Percentiles rank a stretch among this genome's conserved stretches.
Evolutionary conservation across 2,329 filamentous ascomycete genomes (phyloP).

Genomic region (Albifimbria verrucaria): DNA sequence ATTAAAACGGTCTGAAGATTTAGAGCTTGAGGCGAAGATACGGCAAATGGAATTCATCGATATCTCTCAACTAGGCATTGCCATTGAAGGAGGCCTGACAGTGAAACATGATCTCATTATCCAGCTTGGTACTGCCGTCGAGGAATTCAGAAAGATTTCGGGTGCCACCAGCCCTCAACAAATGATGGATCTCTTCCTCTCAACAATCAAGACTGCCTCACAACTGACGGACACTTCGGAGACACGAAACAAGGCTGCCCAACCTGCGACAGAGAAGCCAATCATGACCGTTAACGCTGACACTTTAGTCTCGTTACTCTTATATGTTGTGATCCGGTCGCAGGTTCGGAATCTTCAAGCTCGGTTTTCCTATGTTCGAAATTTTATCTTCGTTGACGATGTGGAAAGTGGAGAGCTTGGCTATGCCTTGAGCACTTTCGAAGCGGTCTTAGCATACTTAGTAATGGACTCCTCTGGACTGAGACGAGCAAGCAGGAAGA

Average conservation of each 20-base stretch:
- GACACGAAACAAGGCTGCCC: slow-evolving; percentile 29
- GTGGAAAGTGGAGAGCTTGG: slow-evolving; percentile 95
- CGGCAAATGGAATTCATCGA: slow-evolving; percentile 92
- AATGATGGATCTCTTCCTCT: slow-evolving; percentile 78
- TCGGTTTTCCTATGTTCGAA: slow-evolving; percentile 87
- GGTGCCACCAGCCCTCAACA: slow-evolving; percentile 78
- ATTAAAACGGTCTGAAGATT: slow-evolving; percentile 76
- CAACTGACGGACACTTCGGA: slow-evolving; percentile 54
- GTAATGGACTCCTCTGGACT: slow-evolving; percentile 77
- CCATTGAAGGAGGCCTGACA: slow-evolving; percentile 71
- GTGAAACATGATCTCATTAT: slow-evolving; percentile 80
- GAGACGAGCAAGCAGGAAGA: slow-evolving; percentile 79
- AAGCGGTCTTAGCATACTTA: slow-evolving; percentile 88
- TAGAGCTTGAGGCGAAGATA: slow-evolving; percentile 85
- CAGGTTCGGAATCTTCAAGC: slow-evolving; percentile 86
- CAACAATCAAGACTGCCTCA: slow-evolving; percentile 81
- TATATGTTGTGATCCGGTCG: slow-evolving; percentile 89
- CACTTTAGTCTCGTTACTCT: slow-evolving; percentile 83
- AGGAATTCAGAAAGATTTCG: slow-evolving; percentile 84
- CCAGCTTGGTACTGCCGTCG: slow-evolving; percentile 73
- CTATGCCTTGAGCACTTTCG: slow-evolving; percentile 92
- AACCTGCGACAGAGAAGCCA: slow-evolving; percentile 46
- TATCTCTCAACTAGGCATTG: slow-evolving; percentile 89
- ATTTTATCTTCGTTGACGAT: slow-evolving; percentile 97
- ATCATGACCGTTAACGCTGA: slow-evolving; percentile 74